phyloP scores from a whole-genome alignment of 768 basidiomycete genomes.

The Sporobolomyces roseus region DNA sequence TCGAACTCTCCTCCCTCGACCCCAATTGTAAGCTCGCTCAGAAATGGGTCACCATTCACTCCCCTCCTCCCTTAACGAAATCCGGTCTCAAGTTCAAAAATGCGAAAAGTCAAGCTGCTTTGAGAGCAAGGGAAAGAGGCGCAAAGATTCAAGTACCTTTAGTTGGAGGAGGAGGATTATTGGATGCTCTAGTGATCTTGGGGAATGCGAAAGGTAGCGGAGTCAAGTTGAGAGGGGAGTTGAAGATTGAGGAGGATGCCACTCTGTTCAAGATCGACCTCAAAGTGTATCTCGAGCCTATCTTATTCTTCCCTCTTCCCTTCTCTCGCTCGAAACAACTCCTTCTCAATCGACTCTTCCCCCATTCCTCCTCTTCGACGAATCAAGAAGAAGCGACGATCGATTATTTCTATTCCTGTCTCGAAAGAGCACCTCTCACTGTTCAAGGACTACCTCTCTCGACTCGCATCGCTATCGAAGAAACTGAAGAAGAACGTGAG shows the following conservation, averaged over 20 bases:
- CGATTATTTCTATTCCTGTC: conserved; percentile 31
- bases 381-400: conserved; percentile 5
- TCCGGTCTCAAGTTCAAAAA: conserved; percentile 16
- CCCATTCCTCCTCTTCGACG: not conserved
- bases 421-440: conserved; percentile 25
- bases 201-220: not conserved
- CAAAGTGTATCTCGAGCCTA: not conserved
- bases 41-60: not conserved
- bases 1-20: conserved; percentile 30
- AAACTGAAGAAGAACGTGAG: conserved; percentile 4
- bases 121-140: not conserved
- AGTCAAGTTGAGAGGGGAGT: not conserved
- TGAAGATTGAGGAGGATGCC: not conserved
- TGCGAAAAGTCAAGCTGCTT: not conserved
- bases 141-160: not conserved
- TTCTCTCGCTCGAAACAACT: conserved; percentile 25
- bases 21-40: not conserved
- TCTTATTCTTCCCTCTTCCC: not conserved
- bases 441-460: not conserved
- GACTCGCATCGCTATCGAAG: not conserved
- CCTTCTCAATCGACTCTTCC: conserved; percentile 25
- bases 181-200: conserved; percentile 22
- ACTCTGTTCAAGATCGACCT: conserved; percentile 21
- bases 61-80: conserved; percentile 11
- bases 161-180: conserved; percentile 22